Conservation (phyloP, 1,284 basidiomycete species). For the Puccinia coronata region DNA sequence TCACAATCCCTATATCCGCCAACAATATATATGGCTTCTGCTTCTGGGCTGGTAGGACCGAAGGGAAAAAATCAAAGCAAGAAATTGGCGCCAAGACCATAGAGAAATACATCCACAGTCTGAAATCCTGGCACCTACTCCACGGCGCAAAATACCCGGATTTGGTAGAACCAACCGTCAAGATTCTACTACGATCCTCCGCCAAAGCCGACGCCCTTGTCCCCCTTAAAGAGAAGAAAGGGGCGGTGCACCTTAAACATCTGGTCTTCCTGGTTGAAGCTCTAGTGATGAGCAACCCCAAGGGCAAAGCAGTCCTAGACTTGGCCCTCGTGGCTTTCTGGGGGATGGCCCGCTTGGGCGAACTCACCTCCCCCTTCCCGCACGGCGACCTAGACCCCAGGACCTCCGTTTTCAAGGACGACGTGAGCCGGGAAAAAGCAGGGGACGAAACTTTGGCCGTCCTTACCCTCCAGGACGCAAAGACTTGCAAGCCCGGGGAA, state of each 20-base stretch:
- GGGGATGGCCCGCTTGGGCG: background rate
- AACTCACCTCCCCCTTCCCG: background rate
- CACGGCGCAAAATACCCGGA: background rate
- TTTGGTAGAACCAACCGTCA: background rate
- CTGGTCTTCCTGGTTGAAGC: background rate
- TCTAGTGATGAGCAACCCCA: background rate
- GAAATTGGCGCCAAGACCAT: background rate
- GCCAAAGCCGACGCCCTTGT: background rate
- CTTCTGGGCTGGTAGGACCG: background rate
- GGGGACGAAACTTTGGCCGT: background rate
- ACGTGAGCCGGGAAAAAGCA: background rate
- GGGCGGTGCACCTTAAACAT: background rate
- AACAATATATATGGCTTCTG: background rate
- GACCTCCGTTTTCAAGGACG: background rate
- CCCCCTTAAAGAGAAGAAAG: background rate
- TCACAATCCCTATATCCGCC: background rate
- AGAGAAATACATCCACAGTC: background rate
- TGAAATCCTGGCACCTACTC: background rate
- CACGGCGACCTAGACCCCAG: too few relatives aligned
- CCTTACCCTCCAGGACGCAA: background rate
- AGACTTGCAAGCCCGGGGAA: too few relatives aligned
- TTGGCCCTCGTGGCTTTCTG: background rate
- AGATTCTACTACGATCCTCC: background rate
- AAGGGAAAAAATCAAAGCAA: background rate
- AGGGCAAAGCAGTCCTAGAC: background rate